A percentile compares a stretch with the other conserved stretches of the same genome.
These are phyloP conservation scores for Sechiopsis laciniata DNA, from an alignment of 306 rosid species.

Conservation along the genomic window DNA sequence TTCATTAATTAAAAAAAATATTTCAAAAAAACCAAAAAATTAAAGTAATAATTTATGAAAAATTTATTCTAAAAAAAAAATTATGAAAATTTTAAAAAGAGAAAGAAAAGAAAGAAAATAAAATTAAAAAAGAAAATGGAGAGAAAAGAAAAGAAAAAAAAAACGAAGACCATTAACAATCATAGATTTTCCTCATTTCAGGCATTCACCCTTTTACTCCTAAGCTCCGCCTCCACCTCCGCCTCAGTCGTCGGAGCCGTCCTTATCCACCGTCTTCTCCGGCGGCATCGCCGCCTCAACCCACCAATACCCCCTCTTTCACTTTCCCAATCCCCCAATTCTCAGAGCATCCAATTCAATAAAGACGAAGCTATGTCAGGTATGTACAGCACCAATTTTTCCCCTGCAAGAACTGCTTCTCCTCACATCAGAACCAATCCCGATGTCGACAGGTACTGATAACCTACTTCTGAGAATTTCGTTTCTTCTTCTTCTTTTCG, in stretches of 20 bases:
- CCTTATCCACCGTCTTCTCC: slow-evolving; percentile 19
- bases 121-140: not conserved
- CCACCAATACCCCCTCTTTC: not conserved
- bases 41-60: not conserved
- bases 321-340: not conserved
- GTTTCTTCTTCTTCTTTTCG: not conserved
- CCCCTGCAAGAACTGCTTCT: slow-evolving; percentile 95
- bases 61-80: too few species aligned
- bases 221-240: slow-evolving; percentile 10
- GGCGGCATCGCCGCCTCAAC: not conserved
- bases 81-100: not conserved
- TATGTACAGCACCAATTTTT: slow-evolving; percentile 84
- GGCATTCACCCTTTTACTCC: slow-evolving; percentile 19
- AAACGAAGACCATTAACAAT: slow-evolving; percentile 18
- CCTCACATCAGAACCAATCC: slow-evolving; percentile 80
- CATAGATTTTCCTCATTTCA: slow-evolving; percentile 15
- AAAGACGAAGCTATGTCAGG: slow-evolving; percentile 66
- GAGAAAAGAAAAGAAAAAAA: not conserved
- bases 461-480: not conserved
- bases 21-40: too few species aligned
- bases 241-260: not conserved
- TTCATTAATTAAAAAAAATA: too few species aligned
- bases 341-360: not conserved
- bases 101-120: too few species aligned
- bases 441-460: slow-evolving; percentile 71